Conservation (phyloP, 768 basidiomycete species). For the Hydnum rufescens region DNA sequence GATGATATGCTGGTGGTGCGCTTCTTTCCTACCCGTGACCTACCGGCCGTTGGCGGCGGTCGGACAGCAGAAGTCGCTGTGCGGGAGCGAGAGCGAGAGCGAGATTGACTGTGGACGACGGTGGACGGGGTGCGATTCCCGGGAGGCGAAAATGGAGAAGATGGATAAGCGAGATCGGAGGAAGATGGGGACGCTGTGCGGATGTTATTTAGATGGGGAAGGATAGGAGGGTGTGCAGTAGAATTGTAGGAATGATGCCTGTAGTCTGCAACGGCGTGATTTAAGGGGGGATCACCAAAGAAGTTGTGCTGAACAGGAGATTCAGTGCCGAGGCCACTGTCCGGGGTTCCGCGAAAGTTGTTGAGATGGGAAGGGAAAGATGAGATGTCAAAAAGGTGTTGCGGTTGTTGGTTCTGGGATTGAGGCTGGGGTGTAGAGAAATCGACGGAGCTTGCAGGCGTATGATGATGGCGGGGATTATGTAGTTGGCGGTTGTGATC, state of each 20-base stretch:
- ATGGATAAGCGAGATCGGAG: constrained; percentile 22
- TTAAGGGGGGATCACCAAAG: constrained; percentile 2
- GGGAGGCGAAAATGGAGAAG: constrained; percentile 28
- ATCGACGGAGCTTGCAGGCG: neutral
- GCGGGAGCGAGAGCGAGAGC: constrained; percentile 24
- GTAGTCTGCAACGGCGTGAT: constrained; percentile 1
- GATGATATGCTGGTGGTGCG: constrained; percentile 30
- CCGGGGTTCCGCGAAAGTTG: neutral
- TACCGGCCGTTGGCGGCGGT: neutral
- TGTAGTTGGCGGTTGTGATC: constrained; percentile 19
- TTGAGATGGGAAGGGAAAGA: constrained; percentile 1
- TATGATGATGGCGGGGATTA: constrained; percentile 2
- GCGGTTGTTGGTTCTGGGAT: neutral
- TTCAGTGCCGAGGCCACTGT: neutral
- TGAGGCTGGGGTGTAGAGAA: constrained; percentile 1
- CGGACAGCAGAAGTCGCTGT: constrained; percentile 17
- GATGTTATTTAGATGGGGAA: neutral
- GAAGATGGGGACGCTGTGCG: constrained; percentile 15
- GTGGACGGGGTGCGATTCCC: constrained; percentile 8
- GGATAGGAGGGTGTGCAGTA: neutral
- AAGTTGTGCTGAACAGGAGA: neutral
- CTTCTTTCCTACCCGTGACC: constrained; percentile 4
- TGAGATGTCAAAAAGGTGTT: constrained; percentile 1
- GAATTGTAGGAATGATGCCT: neutral
- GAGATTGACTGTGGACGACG: constrained; percentile 17